Percentiles rank a stretch among this genome's conserved stretches.
phyloP scores from a whole-genome alignment of 2,329 filamentous ascomycete genomes.

The Ophiostoma montium region DNA sequence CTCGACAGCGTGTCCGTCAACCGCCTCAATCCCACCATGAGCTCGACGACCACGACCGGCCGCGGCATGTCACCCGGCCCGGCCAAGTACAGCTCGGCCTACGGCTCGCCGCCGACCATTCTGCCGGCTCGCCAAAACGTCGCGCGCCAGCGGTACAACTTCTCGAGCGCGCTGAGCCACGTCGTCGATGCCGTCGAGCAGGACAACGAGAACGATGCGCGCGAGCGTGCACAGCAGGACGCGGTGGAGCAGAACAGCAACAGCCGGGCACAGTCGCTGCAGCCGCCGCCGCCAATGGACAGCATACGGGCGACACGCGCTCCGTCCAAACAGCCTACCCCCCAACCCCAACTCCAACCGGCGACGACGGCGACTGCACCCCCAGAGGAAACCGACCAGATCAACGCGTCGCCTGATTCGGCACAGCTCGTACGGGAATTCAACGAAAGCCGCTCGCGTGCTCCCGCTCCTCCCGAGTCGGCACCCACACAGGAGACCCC shows the following conservation, averaged over 20 bases:
- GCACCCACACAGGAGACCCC: slow-evolving; percentile 7
- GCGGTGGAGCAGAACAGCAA: slow-evolving; percentile 8
- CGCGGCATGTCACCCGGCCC: slow-evolving; percentile 15
- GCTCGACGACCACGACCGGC: slow-evolving; percentile 6
- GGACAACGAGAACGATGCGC: slow-evolving; percentile 14
- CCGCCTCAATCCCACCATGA: background rate
- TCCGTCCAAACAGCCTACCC: too few species aligned
- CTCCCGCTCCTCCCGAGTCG: background rate
- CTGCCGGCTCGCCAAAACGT: slow-evolving; percentile 12
- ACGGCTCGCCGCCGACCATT: slow-evolving; percentile 14
- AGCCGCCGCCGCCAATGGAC: background rate
- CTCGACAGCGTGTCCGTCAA: slow-evolving; percentile 3
- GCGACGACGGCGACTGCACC: too few species aligned
- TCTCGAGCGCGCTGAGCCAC: slow-evolving; percentile 13
- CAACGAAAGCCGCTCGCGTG: too few species aligned
- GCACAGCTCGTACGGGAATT: slow-evolving; percentile 4
- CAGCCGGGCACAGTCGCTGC: background rate
- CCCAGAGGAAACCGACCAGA: too few species aligned
- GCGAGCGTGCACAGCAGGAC: slow-evolving; percentile 4
- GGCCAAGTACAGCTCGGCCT: slow-evolving; percentile 15
- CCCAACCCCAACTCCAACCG: background rate
- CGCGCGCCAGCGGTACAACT: slow-evolving; percentile 13
- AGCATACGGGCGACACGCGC: background rate
- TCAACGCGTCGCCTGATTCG: slow-evolving; percentile 3
- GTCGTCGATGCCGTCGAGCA: slow-evolving; percentile 13